Base-by-base conservation (phyloP, 208 protist genomes). In the Trypanosoma rangeli region DNA sequence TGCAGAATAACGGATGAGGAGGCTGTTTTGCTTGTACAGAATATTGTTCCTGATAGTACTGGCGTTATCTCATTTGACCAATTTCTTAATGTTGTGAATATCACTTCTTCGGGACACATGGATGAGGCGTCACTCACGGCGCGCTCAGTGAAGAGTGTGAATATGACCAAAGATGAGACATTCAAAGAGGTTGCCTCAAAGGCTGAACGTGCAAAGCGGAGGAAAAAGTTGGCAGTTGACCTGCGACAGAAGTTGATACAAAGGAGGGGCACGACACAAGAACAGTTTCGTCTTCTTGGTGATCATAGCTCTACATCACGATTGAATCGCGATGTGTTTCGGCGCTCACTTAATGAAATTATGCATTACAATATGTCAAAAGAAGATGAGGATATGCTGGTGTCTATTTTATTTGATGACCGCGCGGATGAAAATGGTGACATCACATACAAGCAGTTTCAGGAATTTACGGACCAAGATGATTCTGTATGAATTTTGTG, bases 361-460 rank as follows among this genome's bases (percentile, higher is more conserved):
- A 71, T 97, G 75, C 88, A 97, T 68, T 91, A 92, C 70, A 93
- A 93, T 66, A 76, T 95, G 59, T 73, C 67, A 44, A 77, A 89
- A 60, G 65, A 48, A 13, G 89, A 95, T 63, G 86, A 94, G 64
- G 79, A 94, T 50, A 89, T 87, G 67, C 68, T 95, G 44, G 87
- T 95, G 10, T 79, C 77, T 18, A 82, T 94, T 55, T 77, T 97
- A 28, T 97, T 97, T 76, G 92, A 96, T 55, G 80, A 83, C 22
- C 55, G 63, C 46, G 83, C 85, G 61, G 88, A 96, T 55, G 85
- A 78, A 50, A 89, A 94, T 49, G 84, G 84, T 29, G 85, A 93
- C 24, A 93, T 96, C 16, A 93, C 84, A 1, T 94, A 87, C 80
- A 92, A 88, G 49, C 86, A 93, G 52, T 96, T 96, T 71, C 88